These are phyloP conservation scores for Epichloe baconii DNA, from an alignment of 2,329 filamentous ascomycete genomes.

Conservation along the genomic window DNA sequence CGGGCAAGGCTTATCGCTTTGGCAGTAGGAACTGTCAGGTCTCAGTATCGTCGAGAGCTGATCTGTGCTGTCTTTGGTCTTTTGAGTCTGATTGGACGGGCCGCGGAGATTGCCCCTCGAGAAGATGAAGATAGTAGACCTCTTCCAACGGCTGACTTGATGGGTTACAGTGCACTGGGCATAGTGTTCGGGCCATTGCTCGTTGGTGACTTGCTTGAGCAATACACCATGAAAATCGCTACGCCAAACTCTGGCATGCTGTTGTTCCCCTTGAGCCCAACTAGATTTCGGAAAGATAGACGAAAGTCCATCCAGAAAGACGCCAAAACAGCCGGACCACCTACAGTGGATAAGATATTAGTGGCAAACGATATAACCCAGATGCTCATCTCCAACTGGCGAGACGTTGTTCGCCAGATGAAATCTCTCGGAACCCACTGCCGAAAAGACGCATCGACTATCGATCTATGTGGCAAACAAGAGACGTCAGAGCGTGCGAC, in stretches of 20 bases:
- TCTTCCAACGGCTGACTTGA: slow-evolving; percentile 42
- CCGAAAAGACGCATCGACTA: slow-evolving; percentile 10
- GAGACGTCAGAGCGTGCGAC: not conserved
- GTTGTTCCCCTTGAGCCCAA: slow-evolving; percentile 29
- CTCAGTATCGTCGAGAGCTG: slow-evolving; percentile 46
- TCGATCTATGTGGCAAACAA: slow-evolving; percentile 5
- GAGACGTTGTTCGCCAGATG: slow-evolving; percentile 49
- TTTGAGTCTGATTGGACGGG: slow-evolving; percentile 45
- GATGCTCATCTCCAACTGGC: slow-evolving; percentile 55
- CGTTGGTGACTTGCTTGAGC: slow-evolving; percentile 41
- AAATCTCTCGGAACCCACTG: slow-evolving; percentile 27
- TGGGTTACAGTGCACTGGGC: slow-evolving; percentile 50
- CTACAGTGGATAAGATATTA: slow-evolving; percentile 40
- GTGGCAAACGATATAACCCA: slow-evolving; percentile 47
- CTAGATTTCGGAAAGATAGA: slow-evolving; percentile 21
- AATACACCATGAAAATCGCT: slow-evolving; percentile 34
- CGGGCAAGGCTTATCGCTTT: slow-evolving; percentile 54
- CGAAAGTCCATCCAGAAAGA: slow-evolving; percentile 10
- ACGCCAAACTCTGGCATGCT: slow-evolving; percentile 28
- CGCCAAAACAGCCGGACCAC: slow-evolving; percentile 8
- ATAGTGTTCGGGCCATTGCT: slow-evolving; percentile 54
- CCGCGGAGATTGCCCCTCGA: slow-evolving; percentile 38
- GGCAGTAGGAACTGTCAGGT: slow-evolving; percentile 45
- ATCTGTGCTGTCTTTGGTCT: slow-evolving; percentile 56
- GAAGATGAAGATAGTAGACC: slow-evolving; percentile 39